Conservation (phyloP, 2,329 filamentous ascomycete genomes). For the Sporothrix phasma region DNA sequence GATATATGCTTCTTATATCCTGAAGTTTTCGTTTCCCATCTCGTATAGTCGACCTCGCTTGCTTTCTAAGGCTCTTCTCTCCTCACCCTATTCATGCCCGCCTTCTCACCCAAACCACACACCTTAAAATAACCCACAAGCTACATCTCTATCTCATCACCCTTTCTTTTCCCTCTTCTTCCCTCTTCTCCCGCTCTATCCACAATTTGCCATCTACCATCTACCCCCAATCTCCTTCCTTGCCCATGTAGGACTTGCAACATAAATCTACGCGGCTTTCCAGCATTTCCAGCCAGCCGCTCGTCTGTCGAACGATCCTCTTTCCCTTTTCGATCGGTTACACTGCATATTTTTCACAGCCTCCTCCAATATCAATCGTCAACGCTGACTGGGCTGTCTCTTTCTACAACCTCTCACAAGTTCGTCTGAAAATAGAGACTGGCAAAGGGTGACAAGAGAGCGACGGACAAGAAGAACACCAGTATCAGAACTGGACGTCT, state of each 20-base stretch:
- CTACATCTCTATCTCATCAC: not conserved
- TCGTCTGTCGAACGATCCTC: not conserved
- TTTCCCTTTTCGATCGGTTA: conserved; percentile 11
- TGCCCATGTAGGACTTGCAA: not conserved
- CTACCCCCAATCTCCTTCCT: not conserved
- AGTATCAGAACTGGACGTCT: too few species aligned
- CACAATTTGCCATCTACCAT: not conserved
- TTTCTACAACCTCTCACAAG: not conserved
- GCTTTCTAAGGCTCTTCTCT: not conserved
- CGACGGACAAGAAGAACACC: not conserved
- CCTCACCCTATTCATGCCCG: not conserved
- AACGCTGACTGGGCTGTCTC: not conserved
- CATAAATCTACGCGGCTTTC: conserved; percentile 8
- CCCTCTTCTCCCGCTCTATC: not conserved
- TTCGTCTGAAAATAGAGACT: conserved; percentile 1
- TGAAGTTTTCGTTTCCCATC: not conserved
- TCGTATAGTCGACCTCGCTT: not conserved
- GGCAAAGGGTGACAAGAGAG: not conserved
- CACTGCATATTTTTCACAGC: conserved; percentile 9
- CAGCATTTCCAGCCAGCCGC: conserved; percentile 16
- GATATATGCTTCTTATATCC: not conserved
- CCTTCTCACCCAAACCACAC: not conserved
- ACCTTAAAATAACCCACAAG: not conserved
- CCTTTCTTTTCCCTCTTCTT: not conserved
- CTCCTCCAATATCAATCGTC: not conserved